Percentiles rank a stretch among this genome's conserved stretches.
Evolutionary conservation across 2,329 filamentous ascomycete genomes (phyloP).

Genomic region (Hyphodiscus sp.): DNA sequence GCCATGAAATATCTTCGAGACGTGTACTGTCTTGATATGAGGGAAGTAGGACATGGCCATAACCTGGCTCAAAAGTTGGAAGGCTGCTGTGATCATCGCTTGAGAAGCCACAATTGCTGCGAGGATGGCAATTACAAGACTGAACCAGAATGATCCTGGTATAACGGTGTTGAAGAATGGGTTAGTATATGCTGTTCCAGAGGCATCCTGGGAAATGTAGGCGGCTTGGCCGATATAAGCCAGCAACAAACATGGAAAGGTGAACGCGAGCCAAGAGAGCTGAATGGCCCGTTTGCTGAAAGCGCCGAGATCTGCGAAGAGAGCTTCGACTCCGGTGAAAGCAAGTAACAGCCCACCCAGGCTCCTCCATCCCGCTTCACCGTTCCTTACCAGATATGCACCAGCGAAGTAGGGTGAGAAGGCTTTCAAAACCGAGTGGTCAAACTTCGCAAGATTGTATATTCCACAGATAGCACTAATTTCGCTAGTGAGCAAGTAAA

Average conservation of each 20-base stretch:
- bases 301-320: constrained; percentile 73
- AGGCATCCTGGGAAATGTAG: constrained; percentile 53
- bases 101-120: constrained; percentile 72
- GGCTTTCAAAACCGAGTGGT: constrained; percentile 48
- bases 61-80: constrained; percentile 62
- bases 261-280: constrained; percentile 63
- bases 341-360: constrained; percentile 67
- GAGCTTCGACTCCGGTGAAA: constrained; percentile 72
- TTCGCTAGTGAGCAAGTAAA: constrained; percentile 25
- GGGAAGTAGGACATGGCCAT: constrained; percentile 68
- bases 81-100: constrained; percentile 70
- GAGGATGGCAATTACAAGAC: constrained; percentile 60
- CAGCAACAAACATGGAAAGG: constrained; percentile 56
- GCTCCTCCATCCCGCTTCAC: constrained; percentile 54
- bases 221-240: constrained; percentile 59
- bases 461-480: constrained; percentile 43
- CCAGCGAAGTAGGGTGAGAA: constrained; percentile 56
- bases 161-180: constrained; percentile 69
- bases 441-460: constrained; percentile 50
- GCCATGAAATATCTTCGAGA: constrained; percentile 62
- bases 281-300: constrained; percentile 66
- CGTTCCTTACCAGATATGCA: constrained; percentile 52
- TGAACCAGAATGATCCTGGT: constrained; percentile 60
- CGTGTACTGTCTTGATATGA: constrained; percentile 67
- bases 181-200: constrained; percentile 57